Evolutionary conservation across 306 rosid genomes (phyloP).

Genomic region (Castanea crenata): DNA sequence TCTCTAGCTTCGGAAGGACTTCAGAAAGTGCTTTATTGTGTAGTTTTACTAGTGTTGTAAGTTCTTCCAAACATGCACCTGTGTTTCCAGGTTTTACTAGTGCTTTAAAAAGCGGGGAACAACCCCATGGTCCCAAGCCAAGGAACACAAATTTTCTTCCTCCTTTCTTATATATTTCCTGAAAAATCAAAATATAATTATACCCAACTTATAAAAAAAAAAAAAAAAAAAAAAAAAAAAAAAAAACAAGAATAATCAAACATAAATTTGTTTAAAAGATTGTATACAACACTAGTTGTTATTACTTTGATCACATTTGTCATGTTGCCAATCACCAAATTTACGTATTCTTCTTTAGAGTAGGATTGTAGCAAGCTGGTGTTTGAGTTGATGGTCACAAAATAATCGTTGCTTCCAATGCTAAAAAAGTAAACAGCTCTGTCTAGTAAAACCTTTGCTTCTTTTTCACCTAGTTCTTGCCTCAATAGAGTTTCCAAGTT

Average conservation of each 20-base stretch:
- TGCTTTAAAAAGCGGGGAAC: slow-evolving; percentile 17
- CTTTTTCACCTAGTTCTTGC: too few relatives aligned
- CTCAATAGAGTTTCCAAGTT: too few relatives aligned
- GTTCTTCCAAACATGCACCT: slow-evolving; percentile 23
- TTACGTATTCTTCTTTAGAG: neutral
- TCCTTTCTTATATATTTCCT: neutral
- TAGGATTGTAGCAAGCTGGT: neutral
- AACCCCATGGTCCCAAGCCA: slow-evolving; percentile 21
- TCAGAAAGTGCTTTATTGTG: slow-evolving; percentile 23
- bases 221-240: neutral
- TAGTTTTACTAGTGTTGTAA: slow-evolving; percentile 15
- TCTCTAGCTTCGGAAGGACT: slow-evolving; percentile 15
- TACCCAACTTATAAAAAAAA: neutral
- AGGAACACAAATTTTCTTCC: slow-evolving; percentile 5
- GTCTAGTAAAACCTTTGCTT: too few relatives aligned
- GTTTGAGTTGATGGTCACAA: neutral
- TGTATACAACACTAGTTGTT: neutral
- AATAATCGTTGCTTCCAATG: neutral
- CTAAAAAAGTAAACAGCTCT: neutral
- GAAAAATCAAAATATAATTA: neutral
- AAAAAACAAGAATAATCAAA: too few relatives aligned
- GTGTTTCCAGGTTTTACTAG: neutral
- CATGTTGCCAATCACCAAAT: neutral
- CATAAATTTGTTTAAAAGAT: too few relatives aligned
- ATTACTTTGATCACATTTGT: neutral